Conservation (phyloP, 164 flowering plant genomes). For the Litsea cubeba region DNA sequence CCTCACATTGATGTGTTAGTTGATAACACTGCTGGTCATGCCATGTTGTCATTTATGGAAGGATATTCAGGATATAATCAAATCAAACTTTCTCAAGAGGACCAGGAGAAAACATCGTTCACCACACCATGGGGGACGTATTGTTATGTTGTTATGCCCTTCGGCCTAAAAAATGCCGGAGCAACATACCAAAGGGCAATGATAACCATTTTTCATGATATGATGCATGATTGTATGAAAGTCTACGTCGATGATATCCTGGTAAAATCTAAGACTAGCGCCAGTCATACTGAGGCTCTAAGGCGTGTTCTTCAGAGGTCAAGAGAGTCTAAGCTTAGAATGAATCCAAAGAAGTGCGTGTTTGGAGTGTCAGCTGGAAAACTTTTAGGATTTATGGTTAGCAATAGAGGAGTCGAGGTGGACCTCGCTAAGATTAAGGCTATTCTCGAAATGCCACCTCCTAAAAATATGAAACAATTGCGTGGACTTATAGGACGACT, state of each 20-base stretch:
- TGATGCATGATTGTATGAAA: not conserved
- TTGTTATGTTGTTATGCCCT: not conserved
- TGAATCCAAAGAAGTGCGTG: not conserved
- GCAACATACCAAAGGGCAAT: not conserved
- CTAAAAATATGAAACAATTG: not conserved
- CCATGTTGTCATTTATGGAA: not conserved
- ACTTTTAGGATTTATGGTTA: not conserved
- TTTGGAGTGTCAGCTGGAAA: not conserved
- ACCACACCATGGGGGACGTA: not conserved
- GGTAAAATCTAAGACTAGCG: not conserved
- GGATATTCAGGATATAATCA: not conserved
- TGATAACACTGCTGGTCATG: not conserved
- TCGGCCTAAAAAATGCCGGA: not conserved
- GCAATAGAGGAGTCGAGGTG: not conserved
- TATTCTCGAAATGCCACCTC: not conserved
- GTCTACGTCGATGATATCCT: not conserved
- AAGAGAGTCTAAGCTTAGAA: not conserved
- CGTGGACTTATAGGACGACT: no score
- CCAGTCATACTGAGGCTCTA: not conserved
- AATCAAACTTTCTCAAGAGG: not conserved
- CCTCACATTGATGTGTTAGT: not conserved
- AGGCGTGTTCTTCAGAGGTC: not conserved
- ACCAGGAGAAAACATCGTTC: not conserved
- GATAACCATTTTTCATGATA: not conserved
- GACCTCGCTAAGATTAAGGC: not conserved